Percentiles rank a stretch among this genome's conserved stretches.
These are phyloP conservation scores for Cyclocybe aegerita DNA, from an alignment of 768 basidiomycete species.

Conservation along the genomic window DNA sequence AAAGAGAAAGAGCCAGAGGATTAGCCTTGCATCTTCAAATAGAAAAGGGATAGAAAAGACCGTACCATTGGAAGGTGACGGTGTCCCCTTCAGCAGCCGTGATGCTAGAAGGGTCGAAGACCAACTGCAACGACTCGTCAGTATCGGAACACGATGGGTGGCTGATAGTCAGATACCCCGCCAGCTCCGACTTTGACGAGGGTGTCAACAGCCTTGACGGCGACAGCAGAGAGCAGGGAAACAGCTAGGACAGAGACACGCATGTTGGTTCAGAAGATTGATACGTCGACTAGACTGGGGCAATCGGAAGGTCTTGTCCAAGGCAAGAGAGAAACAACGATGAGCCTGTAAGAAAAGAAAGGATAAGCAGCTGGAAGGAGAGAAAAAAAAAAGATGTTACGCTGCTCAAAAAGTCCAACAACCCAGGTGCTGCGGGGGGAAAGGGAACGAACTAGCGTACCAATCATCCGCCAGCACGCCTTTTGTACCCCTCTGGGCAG, in stretches of 20 bases:
- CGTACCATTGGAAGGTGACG: conserved; percentile 54
- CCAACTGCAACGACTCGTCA: conserved; percentile 23
- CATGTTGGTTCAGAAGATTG: conserved; percentile 36
- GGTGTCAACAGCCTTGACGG: conserved; percentile 35
- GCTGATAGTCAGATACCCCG: conserved; percentile 20
- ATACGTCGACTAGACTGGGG: conserved; percentile 4
- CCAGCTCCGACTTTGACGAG: conserved; percentile 43
- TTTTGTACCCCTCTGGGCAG: neutral
- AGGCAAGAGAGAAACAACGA: conserved; percentile 11
- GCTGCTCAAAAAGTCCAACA: conserved; percentile 14
- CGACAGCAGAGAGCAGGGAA: conserved; percentile 40
- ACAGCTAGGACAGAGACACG: conserved; percentile 44
- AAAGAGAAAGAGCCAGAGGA: neutral
- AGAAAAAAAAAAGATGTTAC: conserved; percentile 10
- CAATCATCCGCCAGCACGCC: no score
- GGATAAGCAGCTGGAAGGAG: neutral
- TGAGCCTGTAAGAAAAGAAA: conserved; percentile 29
- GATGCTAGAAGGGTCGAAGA: conserved; percentile 37
- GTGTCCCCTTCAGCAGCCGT: conserved; percentile 46
- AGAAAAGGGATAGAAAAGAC: conserved; percentile 4
- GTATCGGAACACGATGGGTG: neutral
- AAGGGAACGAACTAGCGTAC: conserved; percentile 8
- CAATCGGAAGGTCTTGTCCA: conserved; percentile 5
- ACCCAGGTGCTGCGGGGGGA: conserved; percentile 3
- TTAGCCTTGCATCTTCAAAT: no score